Conservation (phyloP, 176 grass and related monocot species). For the Eragrostis nindensis region DNA sequence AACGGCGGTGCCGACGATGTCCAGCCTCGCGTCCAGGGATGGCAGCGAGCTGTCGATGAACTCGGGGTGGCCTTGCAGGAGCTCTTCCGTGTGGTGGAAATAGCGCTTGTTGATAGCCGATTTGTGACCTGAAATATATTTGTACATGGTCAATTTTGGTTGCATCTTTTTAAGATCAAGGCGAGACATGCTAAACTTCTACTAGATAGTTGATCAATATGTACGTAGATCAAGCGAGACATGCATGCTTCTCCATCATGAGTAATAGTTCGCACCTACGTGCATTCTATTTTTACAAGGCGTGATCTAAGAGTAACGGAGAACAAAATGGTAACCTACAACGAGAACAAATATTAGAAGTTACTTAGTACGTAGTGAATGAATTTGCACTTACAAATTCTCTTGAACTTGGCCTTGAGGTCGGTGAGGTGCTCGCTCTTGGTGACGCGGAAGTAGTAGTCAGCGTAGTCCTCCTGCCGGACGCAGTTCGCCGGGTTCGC, state of each 20-base stretch:
- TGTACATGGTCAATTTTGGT: too few relatives aligned
- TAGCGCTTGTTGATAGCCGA: conserved; percentile 42
- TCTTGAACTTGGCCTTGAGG: conserved; percentile 64
- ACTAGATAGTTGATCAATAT: too few relatives aligned
- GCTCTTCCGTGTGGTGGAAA: conserved; percentile 28
- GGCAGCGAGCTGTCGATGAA: conserved; percentile 1
- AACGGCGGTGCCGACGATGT: conserved; percentile 13
- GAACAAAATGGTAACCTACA: too few relatives aligned
- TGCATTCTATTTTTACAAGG: too few relatives aligned
- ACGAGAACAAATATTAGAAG: too few relatives aligned
- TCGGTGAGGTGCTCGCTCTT: conserved; percentile 53
- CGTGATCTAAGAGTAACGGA: too few relatives aligned
- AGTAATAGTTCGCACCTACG: too few relatives aligned
- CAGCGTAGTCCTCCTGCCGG: conserved; percentile 51
- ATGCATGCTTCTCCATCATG: too few relatives aligned
- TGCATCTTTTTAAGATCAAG: too few relatives aligned
- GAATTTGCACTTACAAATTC: conserved; percentile 39
- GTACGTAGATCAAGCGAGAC: too few relatives aligned
- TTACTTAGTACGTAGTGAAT: too few relatives aligned
- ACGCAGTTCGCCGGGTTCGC: conserved; percentile 55
- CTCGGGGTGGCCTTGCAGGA: background rate
- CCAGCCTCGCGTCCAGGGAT: conserved; percentile 42
- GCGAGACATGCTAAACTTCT: too few relatives aligned
- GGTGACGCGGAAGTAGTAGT: conserved; percentile 71
- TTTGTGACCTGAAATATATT: conserved; percentile 37